Conservation (phyloP, 2,329 filamentous ascomycete genomes). For the Aureobasidium uvarum region DNA sequence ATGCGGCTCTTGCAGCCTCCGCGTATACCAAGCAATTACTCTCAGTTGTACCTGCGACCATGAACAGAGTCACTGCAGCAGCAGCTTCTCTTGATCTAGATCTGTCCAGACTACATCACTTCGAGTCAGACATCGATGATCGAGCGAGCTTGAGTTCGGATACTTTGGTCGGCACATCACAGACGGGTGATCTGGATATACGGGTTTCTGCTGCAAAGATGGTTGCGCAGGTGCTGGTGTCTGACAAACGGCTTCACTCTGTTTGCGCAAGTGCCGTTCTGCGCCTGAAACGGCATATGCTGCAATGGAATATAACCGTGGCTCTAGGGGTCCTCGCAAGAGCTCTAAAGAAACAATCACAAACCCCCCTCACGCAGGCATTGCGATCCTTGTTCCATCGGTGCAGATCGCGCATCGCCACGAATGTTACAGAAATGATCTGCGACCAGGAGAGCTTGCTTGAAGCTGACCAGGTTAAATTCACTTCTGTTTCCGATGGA, state of each 20-base stretch:
- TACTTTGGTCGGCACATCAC: no score
- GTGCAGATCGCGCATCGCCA: not conserved
- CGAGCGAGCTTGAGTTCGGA: not conserved
- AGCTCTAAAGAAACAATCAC: not conserved
- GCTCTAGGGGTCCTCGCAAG: not conserved
- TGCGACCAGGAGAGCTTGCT: not conserved
- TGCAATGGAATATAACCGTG: not conserved
- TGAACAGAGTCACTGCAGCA: not conserved
- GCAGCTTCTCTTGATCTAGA: not conserved
- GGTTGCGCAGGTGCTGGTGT: not conserved
- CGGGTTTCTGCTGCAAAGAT: not conserved
- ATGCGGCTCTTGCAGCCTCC: slow-evolving; percentile 31
- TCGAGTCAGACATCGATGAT: not conserved
- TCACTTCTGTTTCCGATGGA: not conserved
- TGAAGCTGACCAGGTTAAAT: not conserved
- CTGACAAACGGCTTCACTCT: not conserved
- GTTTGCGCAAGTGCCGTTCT: not conserved
- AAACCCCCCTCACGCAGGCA: not conserved
- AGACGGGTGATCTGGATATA: not conserved
- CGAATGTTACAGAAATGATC: not conserved
- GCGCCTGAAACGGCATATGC: not conserved
- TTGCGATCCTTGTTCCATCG: not conserved
- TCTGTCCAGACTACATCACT: not conserved
- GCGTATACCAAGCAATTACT: slow-evolving; percentile 32
- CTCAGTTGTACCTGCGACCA: not conserved